Conservation (phyloP, 352 stramenopile genomes). For the Pythium grandisporangium region DNA sequence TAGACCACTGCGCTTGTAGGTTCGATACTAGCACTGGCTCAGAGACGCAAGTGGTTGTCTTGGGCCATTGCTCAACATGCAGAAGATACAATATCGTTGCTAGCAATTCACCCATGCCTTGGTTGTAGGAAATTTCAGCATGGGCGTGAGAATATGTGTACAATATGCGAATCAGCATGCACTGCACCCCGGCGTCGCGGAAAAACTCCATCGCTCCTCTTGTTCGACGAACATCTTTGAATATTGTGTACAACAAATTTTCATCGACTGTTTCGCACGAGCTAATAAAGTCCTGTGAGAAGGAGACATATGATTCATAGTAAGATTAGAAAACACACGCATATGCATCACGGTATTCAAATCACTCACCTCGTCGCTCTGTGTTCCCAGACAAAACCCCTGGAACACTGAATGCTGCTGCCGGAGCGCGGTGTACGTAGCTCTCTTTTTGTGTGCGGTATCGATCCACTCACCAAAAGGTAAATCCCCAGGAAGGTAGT, state of each 20-base stretch:
- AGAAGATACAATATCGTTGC: constrained; percentile 63
- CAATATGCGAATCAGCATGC: constrained; percentile 48
- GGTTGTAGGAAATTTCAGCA: constrained; percentile 64
- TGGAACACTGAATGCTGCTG: constrained; percentile 23
- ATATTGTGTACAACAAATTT: constrained; percentile 52
- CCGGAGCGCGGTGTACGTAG: constrained; percentile 29
- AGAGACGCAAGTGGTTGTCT: constrained; percentile 1
- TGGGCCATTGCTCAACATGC: constrained; percentile 56
- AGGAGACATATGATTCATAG: background rate
- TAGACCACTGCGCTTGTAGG: too few species aligned
- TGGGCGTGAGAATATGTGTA: constrained; percentile 66
- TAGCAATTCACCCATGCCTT: constrained; percentile 73
- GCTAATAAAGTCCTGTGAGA: constrained; percentile 34
- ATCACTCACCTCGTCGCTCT: constrained; percentile 15
- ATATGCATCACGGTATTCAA: background rate
- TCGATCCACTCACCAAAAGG: constrained; percentile 38
- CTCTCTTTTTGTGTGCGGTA: constrained; percentile 22
- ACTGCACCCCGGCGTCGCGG: constrained; percentile 28
- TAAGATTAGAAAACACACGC: background rate
- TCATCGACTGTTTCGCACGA: constrained; percentile 42
- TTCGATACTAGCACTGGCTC: too few species aligned
- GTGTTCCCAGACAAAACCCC: constrained; percentile 13
- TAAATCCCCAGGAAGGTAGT: constrained; percentile 31
- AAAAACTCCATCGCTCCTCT: constrained; percentile 58
- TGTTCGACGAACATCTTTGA: constrained; percentile 62